phyloP scores from a whole-genome alignment of 2,329 filamentous ascomycete species.

The Colletotrichum sp. region DNA sequence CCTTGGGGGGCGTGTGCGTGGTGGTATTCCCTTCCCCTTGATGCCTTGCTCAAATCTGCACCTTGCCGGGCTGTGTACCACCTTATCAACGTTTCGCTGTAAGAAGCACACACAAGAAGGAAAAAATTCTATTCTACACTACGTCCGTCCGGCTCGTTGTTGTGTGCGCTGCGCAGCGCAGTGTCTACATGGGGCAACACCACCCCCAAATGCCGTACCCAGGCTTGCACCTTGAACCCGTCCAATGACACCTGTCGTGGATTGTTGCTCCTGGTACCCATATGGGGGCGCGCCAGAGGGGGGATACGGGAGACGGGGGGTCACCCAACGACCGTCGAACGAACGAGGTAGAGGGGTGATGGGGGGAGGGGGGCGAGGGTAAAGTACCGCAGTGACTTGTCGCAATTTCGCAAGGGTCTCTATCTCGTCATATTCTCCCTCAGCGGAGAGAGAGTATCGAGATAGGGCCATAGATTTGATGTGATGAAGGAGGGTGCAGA shows the following conservation, averaged over 20 bases:
- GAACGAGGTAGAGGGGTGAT: neutral
- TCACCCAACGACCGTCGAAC: neutral
- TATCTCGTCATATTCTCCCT: neutral
- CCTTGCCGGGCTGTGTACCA: neutral
- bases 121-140: neutral
- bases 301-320: neutral
- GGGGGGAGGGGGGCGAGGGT: neutral
- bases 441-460: neutral
- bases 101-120: neutral
- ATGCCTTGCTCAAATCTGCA: neutral
- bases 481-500: neutral
- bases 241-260: conserved; percentile 9
- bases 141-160: neutral
- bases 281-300: neutral
- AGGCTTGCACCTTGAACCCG: neutral
- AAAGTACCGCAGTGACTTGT: neutral
- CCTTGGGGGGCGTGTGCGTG: neutral
- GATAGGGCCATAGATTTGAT: neutral
- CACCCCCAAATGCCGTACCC: neutral
- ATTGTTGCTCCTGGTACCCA: neutral
- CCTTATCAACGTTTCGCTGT: neutral
- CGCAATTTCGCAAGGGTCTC: neutral
- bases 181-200: neutral
- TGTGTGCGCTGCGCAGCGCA: neutral
- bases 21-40: neutral